These are phyloP conservation scores for Lentinula aciculospora DNA, from an alignment of 768 basidiomycete genomes.

Conservation along the genomic window DNA sequence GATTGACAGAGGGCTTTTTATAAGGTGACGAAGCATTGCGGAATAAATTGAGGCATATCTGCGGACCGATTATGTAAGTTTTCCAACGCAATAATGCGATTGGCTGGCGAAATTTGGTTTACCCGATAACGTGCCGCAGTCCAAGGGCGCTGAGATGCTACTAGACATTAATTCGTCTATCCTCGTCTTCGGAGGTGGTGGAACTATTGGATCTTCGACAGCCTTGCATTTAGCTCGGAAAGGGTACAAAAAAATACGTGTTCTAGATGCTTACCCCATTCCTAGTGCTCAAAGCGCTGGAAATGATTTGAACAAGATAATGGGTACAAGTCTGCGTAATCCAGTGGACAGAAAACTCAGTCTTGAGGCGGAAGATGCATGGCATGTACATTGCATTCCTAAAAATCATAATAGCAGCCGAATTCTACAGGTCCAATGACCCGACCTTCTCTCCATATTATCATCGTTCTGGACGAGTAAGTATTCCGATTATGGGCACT, in stretches of 20 bases:
- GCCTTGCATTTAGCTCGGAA: conserved; percentile 1
- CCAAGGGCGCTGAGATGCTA: neutral
- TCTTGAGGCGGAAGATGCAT: neutral
- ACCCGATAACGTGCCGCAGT: neutral
- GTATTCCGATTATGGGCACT: neutral
- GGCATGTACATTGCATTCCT: neutral
- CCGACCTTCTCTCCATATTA: conserved; percentile 3
- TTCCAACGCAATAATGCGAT: conserved; percentile 2
- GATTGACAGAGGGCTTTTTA: neutral
- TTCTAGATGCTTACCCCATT: conserved; percentile 5
- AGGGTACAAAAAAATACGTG: conserved; percentile 1
- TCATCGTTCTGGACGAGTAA: conserved; percentile 2
- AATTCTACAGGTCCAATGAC: neutral
- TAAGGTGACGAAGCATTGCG: neutral
- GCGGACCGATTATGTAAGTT: neutral
- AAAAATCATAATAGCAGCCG: neutral
- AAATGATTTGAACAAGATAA: conserved; percentile 6
- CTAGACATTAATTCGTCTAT: neutral
- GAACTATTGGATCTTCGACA: neutral
- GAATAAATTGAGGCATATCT: neutral
- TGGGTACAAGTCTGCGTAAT: neutral
- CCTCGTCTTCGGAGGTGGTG: conserved; percentile 4
- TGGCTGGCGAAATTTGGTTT: neutral
- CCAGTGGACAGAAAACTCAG: neutral
- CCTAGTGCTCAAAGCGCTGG: conserved; percentile 2